Evolutionary conservation across 768 basidiomycete species (phyloP), one percentile per base, ranked within the genome.

Genomic region (Mycena crocata): DNA sequence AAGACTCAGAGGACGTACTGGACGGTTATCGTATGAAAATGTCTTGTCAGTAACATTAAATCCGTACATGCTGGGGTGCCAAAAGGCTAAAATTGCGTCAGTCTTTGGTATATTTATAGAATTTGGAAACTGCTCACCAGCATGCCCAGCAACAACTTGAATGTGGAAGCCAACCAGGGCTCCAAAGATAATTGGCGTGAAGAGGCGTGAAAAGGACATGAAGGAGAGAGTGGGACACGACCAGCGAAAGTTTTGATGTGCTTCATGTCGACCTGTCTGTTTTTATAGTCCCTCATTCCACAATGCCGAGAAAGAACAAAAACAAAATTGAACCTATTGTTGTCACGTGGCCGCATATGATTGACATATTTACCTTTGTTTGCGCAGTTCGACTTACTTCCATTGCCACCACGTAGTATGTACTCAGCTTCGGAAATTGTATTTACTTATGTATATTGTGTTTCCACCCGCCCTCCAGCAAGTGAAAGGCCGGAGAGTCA

Each of bases 21-120:
- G 89, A 2, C 90, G 86, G 74, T 91, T 91, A 71, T 91, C 90
- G 75, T 89, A 89, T 6, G 78, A 46, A 54, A 83, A 90, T 1
- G 86, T 85, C 39, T 82, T 50, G 9, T 69, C 63, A 1, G 89
- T 90, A n/a, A 89, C 89, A 59, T 91, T 90, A 81, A 88, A 91
- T 1, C 90, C 90, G 64, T 71, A 90, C 87, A 91, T 90, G 74
- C 85, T 83, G 4, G 87, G 83, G 62, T 86, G 83, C 76, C 77
- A 89, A 19, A 87, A 68, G n/a, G 85, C 87, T 86, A 61, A 1
- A 30, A 44, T 39, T 6, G 10, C n/a, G n/a, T 54, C 5, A 13
- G 46, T 23, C 7, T 15, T 45, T 13, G 34, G 28, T 12, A 31
- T 6, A 15, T 46, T 31, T 35, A 13, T 31, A 19, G 7, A 60